Percentiles rank a stretch among this genome's conserved stretches.
Conservation (phyloP, 495 filamentous ascomycete species). For the Penicillium bialowiezense region DNA sequence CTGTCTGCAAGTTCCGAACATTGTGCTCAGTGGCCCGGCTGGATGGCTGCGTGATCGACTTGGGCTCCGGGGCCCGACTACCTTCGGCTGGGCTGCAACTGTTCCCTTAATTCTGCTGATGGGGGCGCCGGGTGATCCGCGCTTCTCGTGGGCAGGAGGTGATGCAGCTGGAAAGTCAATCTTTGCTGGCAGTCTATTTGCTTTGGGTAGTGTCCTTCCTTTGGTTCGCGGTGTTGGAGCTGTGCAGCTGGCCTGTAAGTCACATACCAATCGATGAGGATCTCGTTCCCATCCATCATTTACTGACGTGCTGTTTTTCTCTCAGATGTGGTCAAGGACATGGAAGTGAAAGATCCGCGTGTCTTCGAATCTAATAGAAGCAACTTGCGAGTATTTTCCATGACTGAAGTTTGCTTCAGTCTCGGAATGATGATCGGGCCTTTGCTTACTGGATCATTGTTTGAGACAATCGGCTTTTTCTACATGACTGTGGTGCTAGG, state of each 20-base stretch:
- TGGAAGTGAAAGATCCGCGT: slow-evolving; percentile 5
- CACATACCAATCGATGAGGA: too few species aligned
- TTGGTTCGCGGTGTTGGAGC: slow-evolving; percentile 12
- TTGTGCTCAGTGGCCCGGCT: slow-evolving; percentile 8
- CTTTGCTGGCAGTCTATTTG: slow-evolving; percentile 5
- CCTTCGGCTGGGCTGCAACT: slow-evolving; percentile 2
- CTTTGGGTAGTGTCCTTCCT: slow-evolving; percentile 5
- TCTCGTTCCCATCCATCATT: neutral
- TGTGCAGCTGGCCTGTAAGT: slow-evolving; percentile 13
- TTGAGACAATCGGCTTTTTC: slow-evolving; percentile 20
- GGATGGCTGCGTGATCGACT: slow-evolving; percentile 19
- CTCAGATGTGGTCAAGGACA: slow-evolving; percentile 15
- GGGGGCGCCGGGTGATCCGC: slow-evolving; percentile 8
- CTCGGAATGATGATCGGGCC: slow-evolving; percentile 24
- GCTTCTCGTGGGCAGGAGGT: slow-evolving; percentile 10
- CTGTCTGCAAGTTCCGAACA: slow-evolving; percentile 7
- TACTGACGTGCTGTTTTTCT: neutral
- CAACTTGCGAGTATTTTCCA: slow-evolving; percentile 22
- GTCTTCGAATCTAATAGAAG: slow-evolving; percentile 18
- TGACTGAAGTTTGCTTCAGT: slow-evolving; percentile 20
- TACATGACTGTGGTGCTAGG: slow-evolving; percentile 11
- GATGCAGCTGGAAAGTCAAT: slow-evolving; percentile 4
- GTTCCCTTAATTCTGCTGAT: slow-evolving; percentile 6
- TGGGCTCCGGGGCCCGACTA: slow-evolving; percentile 9
- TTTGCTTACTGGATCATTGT: slow-evolving; percentile 17